Percentiles rank a stretch among this genome's conserved stretches.
Conservation (phyloP, 176 grass and related monocot genomes). For the Dendrocalamus sinicus region DNA sequence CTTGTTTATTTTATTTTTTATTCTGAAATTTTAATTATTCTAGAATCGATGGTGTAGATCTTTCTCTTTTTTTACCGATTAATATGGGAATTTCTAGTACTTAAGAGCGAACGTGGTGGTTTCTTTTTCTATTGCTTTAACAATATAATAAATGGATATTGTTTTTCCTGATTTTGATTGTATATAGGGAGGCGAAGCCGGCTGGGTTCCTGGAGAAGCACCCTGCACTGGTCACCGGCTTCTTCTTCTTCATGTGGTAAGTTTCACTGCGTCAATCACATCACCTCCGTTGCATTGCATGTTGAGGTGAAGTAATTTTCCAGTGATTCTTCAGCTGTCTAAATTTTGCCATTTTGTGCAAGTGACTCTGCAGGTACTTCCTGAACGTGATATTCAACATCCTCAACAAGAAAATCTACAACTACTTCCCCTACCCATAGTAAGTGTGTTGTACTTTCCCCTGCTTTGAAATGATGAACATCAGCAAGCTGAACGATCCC, state of each 20-base stretch:
- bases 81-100: too few species aligned
- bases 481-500: neutral
- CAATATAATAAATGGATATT: too few species aligned
- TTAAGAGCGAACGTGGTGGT: too few species aligned
- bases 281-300: neutral
- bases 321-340: neutral
- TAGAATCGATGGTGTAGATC: too few species aligned
- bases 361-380: conserved; percentile 79
- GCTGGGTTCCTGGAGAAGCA: conserved; percentile 69
- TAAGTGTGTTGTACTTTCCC: conserved; percentile 44
- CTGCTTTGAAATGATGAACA: neutral
- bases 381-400: conserved; percentile 99
- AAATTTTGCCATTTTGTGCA: conserved; percentile 17
- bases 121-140: too few species aligned
- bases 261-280: neutral
- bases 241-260: conserved; percentile 99
- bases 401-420: conserved; percentile 99
- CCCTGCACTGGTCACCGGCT: conserved; percentile 82
- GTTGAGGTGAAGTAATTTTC: neutral
- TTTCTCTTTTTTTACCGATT: too few species aligned
- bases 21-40: too few species aligned
- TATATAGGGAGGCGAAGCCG: conserved; percentile 59
- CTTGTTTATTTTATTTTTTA: too few species aligned
- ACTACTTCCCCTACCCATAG: conserved; percentile 99
- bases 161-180: neutral